Percentiles rank a stretch among this genome's conserved stretches.
phyloP scores from a whole-genome alignment of 2,329 filamentous ascomycete species.

The Cordyceps sp. region DNA sequence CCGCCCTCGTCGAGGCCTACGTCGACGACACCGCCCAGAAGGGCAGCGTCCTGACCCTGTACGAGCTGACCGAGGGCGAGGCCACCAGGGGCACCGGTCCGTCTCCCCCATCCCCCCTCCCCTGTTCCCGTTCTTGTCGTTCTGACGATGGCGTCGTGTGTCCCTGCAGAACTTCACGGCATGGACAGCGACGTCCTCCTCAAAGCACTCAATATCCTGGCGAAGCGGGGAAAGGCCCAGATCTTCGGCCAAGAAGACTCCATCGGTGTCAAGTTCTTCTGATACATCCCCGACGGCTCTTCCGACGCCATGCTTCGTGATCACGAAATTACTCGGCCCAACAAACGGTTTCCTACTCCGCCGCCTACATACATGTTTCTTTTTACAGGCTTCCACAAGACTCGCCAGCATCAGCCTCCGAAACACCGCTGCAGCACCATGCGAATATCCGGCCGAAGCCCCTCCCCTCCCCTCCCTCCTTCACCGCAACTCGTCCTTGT shows the following conservation, averaged over 20 bases:
- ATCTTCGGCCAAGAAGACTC: constrained; percentile 82
- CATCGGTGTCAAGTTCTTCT: constrained; percentile 94
- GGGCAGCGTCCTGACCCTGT: constrained; percentile 76
- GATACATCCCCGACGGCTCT: too few species aligned
- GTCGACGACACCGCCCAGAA: constrained; percentile 80
- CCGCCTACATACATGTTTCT: too few species aligned
- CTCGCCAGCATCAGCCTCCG: too few species aligned
- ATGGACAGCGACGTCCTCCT: constrained; percentile 71
- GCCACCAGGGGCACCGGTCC: constrained; percentile 50
- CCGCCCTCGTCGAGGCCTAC: constrained; percentile 58
- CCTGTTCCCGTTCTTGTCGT: background rate
- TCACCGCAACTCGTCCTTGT: constrained; percentile 9
- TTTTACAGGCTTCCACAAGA: too few species aligned
- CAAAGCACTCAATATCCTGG: constrained; percentile 62
- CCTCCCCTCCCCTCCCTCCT: constrained; percentile 4
- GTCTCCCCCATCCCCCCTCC: constrained; percentile 7
- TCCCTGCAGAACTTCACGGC: constrained; percentile 61
- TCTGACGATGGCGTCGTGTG: background rate
- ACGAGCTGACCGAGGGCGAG: constrained; percentile 83
- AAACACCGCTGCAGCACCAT: too few species aligned
- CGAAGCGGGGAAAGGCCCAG: constrained; percentile 83
- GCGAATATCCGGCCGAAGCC: too few species aligned
- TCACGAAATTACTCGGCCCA: too few species aligned
- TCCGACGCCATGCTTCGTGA: background rate
- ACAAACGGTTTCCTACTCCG: too few species aligned